Base-by-base conservation (phyloP, 176 grass and related monocot genomes). In the Pharus latifolius region DNA sequence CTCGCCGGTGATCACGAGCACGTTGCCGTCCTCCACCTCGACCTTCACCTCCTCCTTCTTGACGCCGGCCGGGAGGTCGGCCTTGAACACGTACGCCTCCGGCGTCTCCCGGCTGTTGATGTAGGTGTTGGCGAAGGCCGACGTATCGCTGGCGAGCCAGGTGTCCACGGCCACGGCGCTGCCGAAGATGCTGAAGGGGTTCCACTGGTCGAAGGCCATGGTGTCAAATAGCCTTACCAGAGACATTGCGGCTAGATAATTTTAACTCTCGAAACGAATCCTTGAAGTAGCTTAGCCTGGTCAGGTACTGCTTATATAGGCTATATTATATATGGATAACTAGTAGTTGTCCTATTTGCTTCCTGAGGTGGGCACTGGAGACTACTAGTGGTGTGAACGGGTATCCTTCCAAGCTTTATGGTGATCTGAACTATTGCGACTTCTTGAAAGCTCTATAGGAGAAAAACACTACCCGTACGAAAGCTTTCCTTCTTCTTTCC, bases 101-200 rank as follows among this genome's bases (percentile, higher is more conserved):
- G 56, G 30, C 24, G 80, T 84, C 60, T 87, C 84, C 46, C 76
- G 81, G 75, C 58, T 70, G 46, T 87, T 80, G 80, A 87, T 72
- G 78, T 35, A 64, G 2, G 80, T 75, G 67, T 76, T 66, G 38
- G 84, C 80, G 71, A 84, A 80, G 4, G 82, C 82, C 18, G 82
- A 74, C 37, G 87, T 74, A 66, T 89, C 87, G 56, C 76, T 80
- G 2, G 83, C 76, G 30, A 80, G 72, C 73, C 82, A 60, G 12
- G 73, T 50, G 77, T 81, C 83, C 16, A 56, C 49, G 4, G 64
- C 49, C 20, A 60, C 28, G 22, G 82, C 13, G 6, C 81, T 82
- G 63, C 81, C 72, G 53, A 81, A 87, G 73, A 92, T 85, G 63
- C 50, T 55, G 89, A 92, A 85, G 0, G 89, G 89, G 41, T 82